Percentiles rank a stretch among this genome's conserved stretches.
These are phyloP conservation scores for Salvia hispanica DNA, from an alignment of 257 asterid species.

Conservation along the genomic window DNA sequence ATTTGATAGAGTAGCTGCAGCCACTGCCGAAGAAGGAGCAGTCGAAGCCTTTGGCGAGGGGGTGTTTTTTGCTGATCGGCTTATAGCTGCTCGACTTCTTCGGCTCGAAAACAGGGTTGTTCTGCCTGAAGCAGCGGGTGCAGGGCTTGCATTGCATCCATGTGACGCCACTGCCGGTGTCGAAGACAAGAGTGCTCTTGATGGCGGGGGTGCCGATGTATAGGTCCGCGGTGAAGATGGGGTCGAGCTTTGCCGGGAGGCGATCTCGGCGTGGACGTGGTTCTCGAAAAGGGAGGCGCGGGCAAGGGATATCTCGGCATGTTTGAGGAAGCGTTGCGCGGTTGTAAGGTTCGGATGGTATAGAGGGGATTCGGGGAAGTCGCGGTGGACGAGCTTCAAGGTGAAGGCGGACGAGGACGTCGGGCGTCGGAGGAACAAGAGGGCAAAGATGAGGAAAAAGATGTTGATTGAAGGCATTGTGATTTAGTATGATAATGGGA, in stretches of 20 bases:
- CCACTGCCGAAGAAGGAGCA: background rate
- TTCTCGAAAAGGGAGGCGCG: slow-evolving; percentile 26
- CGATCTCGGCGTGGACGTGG: too few relatives aligned
- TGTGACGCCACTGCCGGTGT: slow-evolving; percentile 41
- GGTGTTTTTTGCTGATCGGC: background rate
- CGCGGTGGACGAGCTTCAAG: slow-evolving; percentile 42
- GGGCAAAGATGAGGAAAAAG: background rate
- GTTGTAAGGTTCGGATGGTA: slow-evolving; percentile 32
- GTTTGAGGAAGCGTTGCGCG: slow-evolving; percentile 27
- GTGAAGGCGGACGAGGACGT: slow-evolving; percentile 15
- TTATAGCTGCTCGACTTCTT: slow-evolving; percentile 22
- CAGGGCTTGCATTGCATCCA: slow-evolving; percentile 51
- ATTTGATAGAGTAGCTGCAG: slow-evolving; percentile 22
- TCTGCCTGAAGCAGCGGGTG: slow-evolving; percentile 35
- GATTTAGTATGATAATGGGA: too few relatives aligned
- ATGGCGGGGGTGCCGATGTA: slow-evolving; percentile 39
- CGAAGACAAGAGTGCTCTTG: slow-evolving; percentile 33
- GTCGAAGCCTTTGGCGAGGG: slow-evolving; percentile 13
- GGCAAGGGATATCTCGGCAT: slow-evolving; percentile 21
- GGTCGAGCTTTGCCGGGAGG: too few relatives aligned
- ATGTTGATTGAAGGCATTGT: background rate
- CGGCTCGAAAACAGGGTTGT: slow-evolving; percentile 25
- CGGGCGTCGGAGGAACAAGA: slow-evolving; percentile 19
- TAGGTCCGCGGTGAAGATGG: slow-evolving; percentile 37
- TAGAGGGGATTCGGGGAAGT: slow-evolving; percentile 30